phyloP scores from a whole-genome alignment of 805 yeast species.

The Kodamaea kaohsiungensis region DNA sequence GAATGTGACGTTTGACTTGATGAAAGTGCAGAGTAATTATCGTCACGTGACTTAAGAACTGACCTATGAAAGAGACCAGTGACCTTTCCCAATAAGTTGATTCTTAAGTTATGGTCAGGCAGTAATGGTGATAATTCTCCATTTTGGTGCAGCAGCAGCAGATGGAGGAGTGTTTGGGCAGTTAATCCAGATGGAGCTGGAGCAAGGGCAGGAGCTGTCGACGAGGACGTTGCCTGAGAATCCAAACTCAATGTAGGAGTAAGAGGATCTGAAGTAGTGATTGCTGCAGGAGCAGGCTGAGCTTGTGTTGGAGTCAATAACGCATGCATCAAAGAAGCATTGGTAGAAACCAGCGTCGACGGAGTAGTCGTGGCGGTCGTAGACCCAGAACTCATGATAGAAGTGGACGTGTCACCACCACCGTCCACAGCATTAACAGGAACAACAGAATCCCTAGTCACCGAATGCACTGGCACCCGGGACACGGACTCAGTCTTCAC shows the following conservation, averaged over 20 bases:
- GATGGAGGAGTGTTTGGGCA: background rate
- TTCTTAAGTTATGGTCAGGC: conserved; percentile 19
- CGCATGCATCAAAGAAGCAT: conserved; percentile 1
- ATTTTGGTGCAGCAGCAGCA: background rate
- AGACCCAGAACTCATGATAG: background rate
- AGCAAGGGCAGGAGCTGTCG: background rate
- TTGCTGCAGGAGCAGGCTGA: background rate
- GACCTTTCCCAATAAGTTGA: conserved; percentile 32
- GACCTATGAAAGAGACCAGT: conserved; percentile 28
- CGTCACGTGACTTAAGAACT: conserved; percentile 2
- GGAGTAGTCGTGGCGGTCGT: conserved; percentile 2
- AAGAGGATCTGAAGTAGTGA: background rate
- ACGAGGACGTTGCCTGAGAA: background rate
- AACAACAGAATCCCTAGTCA: background rate
- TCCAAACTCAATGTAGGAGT: conserved; percentile 4
- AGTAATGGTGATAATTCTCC: conserved; percentile 4
- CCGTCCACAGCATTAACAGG: background rate
- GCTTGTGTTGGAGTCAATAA: background rate
- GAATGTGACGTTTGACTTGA: conserved; percentile 14
- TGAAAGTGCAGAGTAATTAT: conserved; percentile 15
- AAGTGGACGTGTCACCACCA: background rate
- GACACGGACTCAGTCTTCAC: background rate
- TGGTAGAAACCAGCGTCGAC: conserved; percentile 5
- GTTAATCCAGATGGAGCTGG: background rate
- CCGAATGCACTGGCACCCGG: background rate